Conservation (phyloP, 805 yeast species). For the Yarrowia sp. region DNA sequence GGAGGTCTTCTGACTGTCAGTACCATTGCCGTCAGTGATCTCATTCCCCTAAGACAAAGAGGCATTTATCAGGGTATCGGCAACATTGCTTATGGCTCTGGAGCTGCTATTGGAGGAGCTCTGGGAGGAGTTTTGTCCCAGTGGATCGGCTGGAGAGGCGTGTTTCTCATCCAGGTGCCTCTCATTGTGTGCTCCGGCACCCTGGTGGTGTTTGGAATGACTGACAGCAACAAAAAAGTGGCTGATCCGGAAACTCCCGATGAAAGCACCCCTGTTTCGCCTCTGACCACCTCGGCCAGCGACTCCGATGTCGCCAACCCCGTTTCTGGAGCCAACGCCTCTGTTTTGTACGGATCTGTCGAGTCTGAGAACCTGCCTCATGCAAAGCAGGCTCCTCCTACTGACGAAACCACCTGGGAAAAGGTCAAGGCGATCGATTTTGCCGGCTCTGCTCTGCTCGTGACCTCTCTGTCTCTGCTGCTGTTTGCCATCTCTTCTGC, state of each 20-base stretch:
- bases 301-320: background rate
- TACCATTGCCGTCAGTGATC: slow-evolving; percentile 72
- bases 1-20: slow-evolving; percentile 78
- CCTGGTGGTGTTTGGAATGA: slow-evolving; percentile 36
- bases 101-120: slow-evolving; percentile 69
- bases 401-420: slow-evolving; percentile 45
- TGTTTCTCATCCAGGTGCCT: slow-evolving; percentile 45
- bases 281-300: background rate
- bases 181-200: slow-evolving; percentile 41
- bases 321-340: slow-evolving; percentile 1
- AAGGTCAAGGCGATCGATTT: slow-evolving; percentile 50
- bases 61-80: slow-evolving; percentile 83
- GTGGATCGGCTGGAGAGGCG: slow-evolving; percentile 61
- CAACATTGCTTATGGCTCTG: slow-evolving; percentile 71
- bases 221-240: slow-evolving; percentile 29
- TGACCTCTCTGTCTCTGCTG: slow-evolving; percentile 54
- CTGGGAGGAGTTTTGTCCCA: slow-evolving; percentile 55
- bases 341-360: slow-evolving; percentile 36
- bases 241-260: background rate
- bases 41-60: slow-evolving; percentile 71
- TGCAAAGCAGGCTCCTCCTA: slow-evolving; percentile 29
- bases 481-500: slow-evolving; percentile 67
- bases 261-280: slow-evolving; percentile 11
- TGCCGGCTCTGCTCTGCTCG: slow-evolving; percentile 61
- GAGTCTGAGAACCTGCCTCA: slow-evolving; percentile 22